Evolutionary conservation across 1,284 basidiomycete species (phyloP).

Genomic region (Puccinia triticina): DNA sequence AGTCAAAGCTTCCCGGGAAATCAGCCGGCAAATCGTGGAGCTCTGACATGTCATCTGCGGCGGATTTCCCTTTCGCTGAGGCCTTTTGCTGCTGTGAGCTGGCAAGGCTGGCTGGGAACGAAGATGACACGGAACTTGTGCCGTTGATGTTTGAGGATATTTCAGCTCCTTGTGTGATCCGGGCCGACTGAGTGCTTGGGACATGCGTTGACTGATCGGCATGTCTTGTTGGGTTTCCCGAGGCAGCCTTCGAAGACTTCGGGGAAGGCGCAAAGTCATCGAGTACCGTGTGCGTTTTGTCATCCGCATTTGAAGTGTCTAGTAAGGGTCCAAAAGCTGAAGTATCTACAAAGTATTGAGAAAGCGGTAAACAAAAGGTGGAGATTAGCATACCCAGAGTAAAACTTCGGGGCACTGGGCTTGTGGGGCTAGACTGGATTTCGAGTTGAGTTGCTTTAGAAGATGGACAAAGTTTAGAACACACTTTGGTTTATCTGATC

Average conservation of each 20-base stretch:
- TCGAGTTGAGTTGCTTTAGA: too few relatives aligned
- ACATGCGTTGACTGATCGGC: background rate
- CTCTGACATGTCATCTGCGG: background rate
- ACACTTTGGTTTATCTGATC: slow-evolving; percentile 1
- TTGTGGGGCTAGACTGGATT: background rate
- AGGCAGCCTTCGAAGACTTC: background rate
- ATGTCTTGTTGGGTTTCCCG: background rate
- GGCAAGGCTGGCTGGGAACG: background rate
- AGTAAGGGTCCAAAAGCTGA: background rate
- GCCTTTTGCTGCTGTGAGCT: background rate
- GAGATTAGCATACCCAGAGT: too few relatives aligned
- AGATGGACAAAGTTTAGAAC: background rate
- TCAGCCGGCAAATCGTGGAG: background rate
- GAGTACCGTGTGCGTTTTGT: background rate
- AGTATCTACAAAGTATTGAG: background rate
- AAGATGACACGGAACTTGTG: background rate
- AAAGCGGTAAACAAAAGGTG: background rate
- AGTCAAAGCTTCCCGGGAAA: background rate
- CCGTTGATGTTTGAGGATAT: background rate
- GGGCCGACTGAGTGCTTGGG: background rate
- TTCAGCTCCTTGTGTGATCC: background rate
- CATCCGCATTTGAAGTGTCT: background rate
- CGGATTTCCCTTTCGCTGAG: background rate
- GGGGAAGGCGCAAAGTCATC: background rate
- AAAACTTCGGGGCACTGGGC: background rate